These are phyloP conservation scores for Babesia ovis DNA, from an alignment of 169 alveolate genomes.

Conservation along the genomic window DNA sequence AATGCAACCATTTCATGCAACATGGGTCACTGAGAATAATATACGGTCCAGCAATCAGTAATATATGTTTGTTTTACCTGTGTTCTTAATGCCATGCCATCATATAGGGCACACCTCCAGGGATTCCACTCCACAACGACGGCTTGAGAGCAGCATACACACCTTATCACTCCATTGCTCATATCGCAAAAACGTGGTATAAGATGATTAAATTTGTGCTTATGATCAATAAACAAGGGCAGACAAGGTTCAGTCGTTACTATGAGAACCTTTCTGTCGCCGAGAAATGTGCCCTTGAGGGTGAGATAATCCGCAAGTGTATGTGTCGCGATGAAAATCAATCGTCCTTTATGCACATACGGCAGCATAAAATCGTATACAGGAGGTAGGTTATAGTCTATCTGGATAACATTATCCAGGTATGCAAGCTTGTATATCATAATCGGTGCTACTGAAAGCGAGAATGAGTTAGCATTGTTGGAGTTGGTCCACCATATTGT, in stretches of 20 bases:
- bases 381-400: conserved; percentile 55
- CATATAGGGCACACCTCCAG: conserved; percentile 1
- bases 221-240: conserved; percentile 98
- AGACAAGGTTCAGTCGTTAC: conserved; percentile 94
- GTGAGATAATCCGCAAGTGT: conserved; percentile 97
- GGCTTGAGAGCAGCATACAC: conserved; percentile 1
- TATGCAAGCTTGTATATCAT: conserved; percentile 97
- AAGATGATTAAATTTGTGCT: conserved; percentile 94
- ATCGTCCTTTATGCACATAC: conserved; percentile 95
- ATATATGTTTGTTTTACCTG: too few relatives aligned
- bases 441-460: conserved; percentile 84
- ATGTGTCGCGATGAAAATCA: conserved; percentile 91
- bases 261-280: conserved; percentile 84
- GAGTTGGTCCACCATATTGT: conserved; percentile 97
- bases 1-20: neutral
- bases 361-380: conserved; percentile 92
- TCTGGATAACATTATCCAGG: conserved; percentile 74
- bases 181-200: neutral
- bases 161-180: neutral
- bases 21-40: too few relatives aligned
- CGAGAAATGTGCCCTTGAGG: conserved; percentile 94
- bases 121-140: conserved; percentile 11
- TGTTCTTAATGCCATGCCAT: too few relatives aligned
- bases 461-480: conserved; percentile 93
- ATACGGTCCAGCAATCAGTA: too few relatives aligned